Evolutionary conservation across 805 yeast species (phyloP), one percentile per base, ranked within the genome.

Genomic region (Vanderwaltozyma polyspora): DNA sequence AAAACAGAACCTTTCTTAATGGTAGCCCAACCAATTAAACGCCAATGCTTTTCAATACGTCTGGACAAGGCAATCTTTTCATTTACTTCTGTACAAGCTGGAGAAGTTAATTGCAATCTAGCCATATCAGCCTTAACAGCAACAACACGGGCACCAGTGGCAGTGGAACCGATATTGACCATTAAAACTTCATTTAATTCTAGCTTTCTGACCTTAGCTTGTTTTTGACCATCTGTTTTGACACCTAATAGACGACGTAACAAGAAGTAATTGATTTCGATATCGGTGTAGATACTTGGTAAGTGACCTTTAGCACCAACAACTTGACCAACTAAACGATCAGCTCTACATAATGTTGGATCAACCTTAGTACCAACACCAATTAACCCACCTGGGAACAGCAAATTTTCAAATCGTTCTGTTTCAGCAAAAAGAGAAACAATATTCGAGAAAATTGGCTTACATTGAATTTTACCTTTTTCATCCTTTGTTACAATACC

Each of bases 71-170:
- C 99, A 62, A 91, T 89, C 79, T 91, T 89, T 69, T 91, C 99
- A 49, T 93, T 84, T 33, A 89, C 73, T 69, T 89, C 96, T 25
- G 99, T 89, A 77, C 99, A 91, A 32, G 97, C 98, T 37, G 99
- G 98, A 31, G 95, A 79, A 31, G 97, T 89, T 59, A 91, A 74
- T 58, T 85, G 86, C 56, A 91, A 72, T 72, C 95, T 84, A 30
- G 98, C 98, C 95, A 93, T 85, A 74, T 91, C 99, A 41, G 97
- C 97, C 64, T 85, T 83, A 36, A 91, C 97, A 32, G 95, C 94
- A 48, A 86, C 80, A 46, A 91, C 98, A 64, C 96, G 82, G 37
- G 98, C 98, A 66, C 99, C 99, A 22, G 97, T 85, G 36, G 99
- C 96, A 33, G 97, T 91, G 19, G 98, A 91, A 44, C 99, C 99